Conservation (phyloP, 768 basidiomycete genomes). For the Phanerochaete carnosa region DNA sequence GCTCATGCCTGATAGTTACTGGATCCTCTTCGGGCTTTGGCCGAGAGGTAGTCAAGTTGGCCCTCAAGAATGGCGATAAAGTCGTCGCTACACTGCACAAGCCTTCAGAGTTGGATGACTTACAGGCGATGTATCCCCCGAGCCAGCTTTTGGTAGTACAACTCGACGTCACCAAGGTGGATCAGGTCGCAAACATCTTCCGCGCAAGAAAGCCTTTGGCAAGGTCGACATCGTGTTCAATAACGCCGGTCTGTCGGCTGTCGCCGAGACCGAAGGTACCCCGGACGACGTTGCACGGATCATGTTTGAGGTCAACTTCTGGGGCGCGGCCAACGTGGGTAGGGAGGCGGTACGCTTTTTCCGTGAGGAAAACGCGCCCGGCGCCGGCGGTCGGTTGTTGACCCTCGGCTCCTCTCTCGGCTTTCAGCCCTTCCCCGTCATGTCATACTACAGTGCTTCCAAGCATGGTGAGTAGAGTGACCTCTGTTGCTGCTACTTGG, state of each 20-base stretch:
- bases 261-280: conserved; percentile 37
- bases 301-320: conserved; percentile 35
- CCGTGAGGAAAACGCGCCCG: conserved; percentile 35
- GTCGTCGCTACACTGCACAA: conserved; percentile 42
- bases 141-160: conserved; percentile 34
- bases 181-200: conserved; percentile 35
- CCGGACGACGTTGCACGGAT: conserved; percentile 30
- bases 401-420: conserved; percentile 3
- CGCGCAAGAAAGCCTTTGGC: conserved; percentile 32
- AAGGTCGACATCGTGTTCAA: conserved; percentile 45
- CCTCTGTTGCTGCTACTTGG: neutral
- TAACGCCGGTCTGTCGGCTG: conserved; percentile 34
- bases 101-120: conserved; percentile 20
- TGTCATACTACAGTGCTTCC: conserved; percentile 14
- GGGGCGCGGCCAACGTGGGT: conserved; percentile 17
- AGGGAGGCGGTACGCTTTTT: conserved; percentile 27
- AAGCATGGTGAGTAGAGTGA: conserved; percentile 6
- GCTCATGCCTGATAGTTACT: conserved; percentile 29
- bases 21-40: conserved; percentile 40
- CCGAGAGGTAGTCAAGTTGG: conserved; percentile 29
- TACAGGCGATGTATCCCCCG: conserved; percentile 23
- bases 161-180: conserved; percentile 35
- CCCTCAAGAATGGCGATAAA: conserved; percentile 35
- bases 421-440: neutral
- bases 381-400: conserved; percentile 20